Evolutionary conservation across 768 basidiomycete species (phyloP).

Genomic region (Podaxis carcinomalis): DNA sequence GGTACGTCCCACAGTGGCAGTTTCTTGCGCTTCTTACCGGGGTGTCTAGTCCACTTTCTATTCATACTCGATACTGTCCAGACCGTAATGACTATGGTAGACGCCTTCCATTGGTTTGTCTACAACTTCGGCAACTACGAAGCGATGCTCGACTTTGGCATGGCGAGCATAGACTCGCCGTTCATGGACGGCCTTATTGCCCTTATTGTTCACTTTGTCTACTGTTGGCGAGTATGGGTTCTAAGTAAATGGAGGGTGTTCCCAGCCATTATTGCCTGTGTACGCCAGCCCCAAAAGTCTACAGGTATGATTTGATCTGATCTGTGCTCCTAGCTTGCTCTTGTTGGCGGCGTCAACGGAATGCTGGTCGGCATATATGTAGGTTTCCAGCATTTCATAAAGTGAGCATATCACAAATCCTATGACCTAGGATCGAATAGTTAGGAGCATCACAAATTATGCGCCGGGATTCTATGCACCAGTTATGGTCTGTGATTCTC

Average conservation of each 20-base stretch:
- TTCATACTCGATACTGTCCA: slow-evolving; percentile 5
- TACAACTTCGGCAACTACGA: background rate
- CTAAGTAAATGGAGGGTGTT: background rate
- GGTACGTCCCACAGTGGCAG: background rate
- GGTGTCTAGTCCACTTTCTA: slow-evolving; percentile 4
- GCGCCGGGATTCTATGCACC: background rate
- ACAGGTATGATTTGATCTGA: background rate
- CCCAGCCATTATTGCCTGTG: background rate
- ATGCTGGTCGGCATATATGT: slow-evolving; percentile 2
- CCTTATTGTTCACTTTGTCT: background rate
- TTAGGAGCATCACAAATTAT: background rate
- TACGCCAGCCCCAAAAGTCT: background rate
- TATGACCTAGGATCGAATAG: background rate
- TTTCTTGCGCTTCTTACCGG: background rate
- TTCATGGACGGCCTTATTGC: slow-evolving; percentile 5
- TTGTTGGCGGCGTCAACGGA: background rate
- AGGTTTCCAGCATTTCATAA: background rate
- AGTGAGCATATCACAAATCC: background rate
- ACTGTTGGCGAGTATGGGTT: slow-evolving; percentile 3
- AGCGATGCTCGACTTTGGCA: background rate
- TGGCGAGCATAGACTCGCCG: background rate
- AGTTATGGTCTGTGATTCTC: background rate
- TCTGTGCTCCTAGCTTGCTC: background rate
- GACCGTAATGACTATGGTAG: slow-evolving; percentile 6
- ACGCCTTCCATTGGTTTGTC: slow-evolving; percentile 8